Conservation (phyloP, 768 basidiomycete species). For the Lactarius trivialis region DNA sequence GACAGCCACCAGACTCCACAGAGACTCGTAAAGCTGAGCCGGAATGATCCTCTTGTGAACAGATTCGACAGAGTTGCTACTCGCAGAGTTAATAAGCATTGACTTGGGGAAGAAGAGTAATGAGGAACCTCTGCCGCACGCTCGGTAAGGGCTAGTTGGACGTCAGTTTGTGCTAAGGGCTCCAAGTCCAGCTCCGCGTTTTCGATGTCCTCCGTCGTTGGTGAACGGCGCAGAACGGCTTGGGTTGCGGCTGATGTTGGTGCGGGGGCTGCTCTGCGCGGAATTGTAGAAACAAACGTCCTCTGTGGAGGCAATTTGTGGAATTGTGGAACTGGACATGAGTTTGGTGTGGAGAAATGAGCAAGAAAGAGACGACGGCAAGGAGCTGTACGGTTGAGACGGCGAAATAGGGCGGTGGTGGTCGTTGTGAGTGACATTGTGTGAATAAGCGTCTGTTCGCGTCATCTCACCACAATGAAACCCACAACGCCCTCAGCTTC, state of each 20-base stretch:
- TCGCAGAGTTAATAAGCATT: not conserved
- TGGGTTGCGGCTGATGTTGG: slow-evolving; percentile 8
- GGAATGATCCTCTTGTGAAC: slow-evolving; percentile 54
- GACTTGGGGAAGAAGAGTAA: not conserved
- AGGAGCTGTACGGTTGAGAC: not conserved
- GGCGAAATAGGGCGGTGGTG: not conserved
- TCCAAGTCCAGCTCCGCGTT: slow-evolving; percentile 61
- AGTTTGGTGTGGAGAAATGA: not conserved
- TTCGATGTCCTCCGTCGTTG: slow-evolving; percentile 40
- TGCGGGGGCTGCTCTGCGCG: not conserved
- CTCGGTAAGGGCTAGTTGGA: slow-evolving; percentile 57
- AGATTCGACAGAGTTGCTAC: slow-evolving; percentile 76
- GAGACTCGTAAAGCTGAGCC: slow-evolving; percentile 69
- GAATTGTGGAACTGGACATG: not conserved
- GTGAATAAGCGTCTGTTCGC: not conserved
- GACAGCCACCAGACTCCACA: slow-evolving; percentile 93
- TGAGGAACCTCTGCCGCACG: slow-evolving; percentile 64
- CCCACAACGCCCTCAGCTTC: slow-evolving; percentile 25
- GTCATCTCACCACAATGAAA: slow-evolving; percentile 17
- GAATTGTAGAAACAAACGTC: slow-evolving; percentile 8
- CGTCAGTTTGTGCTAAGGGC: slow-evolving; percentile 45
- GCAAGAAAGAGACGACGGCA: not conserved
- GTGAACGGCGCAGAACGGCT: slow-evolving; percentile 35
- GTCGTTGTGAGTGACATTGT: not conserved
- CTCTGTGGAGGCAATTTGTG: not conserved